Base-by-base conservation (phyloP, 2,329 filamentous ascomycete genomes). In the Fusarium sp. region DNA sequence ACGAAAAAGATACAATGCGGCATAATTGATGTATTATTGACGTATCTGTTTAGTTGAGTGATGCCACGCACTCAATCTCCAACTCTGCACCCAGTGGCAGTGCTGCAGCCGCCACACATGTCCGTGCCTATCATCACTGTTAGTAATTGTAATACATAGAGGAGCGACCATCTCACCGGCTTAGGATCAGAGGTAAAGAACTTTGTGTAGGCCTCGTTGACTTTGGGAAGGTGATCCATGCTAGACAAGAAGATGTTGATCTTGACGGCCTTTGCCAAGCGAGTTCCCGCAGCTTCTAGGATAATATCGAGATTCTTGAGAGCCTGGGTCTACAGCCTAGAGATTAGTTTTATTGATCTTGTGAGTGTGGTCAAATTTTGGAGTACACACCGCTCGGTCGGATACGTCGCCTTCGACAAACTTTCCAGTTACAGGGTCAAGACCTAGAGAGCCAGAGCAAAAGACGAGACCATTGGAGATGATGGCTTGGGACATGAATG, bases 21-120 rank as follows among this genome's bases (percentile, higher is more conserved):
- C 10, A 54, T 31, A 7, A 6, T 20, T 31, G 4, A 7, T 57
- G 20, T 38, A 37, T 57, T 57, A 29, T 50, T 18, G 45, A n/a
- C 45, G 45, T 29, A n/a, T 29, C 8, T 52, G 47, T 29, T 52
- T 60, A 60, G 10, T 45, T 18, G 22, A 60, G 57, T 3, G 66
- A 38, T 42, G 54, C 66, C 27, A 70, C 60, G 1, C 66, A 67
- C 84, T 95, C 93, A 79, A 95, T 93, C 85, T 94, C 93, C 9
- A 95, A 89, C 67, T 92, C 89, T 8, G 92, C 92, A 16, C 89
- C 89, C 78, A 93, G 89, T 2, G 93, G 93, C 76, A 95, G 84
- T 79, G 92, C 88, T 82, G 93, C 90, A 14, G 94, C 93, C 0
- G 92, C 92, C 29, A 95, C 92, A 79, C 93, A 95, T 61, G 90